Evolutionary conservation across 2,329 filamentous ascomycete genomes (phyloP), one percentile per base, ranked within the genome.

Genomic region (Trichoderma sp.): DNA sequence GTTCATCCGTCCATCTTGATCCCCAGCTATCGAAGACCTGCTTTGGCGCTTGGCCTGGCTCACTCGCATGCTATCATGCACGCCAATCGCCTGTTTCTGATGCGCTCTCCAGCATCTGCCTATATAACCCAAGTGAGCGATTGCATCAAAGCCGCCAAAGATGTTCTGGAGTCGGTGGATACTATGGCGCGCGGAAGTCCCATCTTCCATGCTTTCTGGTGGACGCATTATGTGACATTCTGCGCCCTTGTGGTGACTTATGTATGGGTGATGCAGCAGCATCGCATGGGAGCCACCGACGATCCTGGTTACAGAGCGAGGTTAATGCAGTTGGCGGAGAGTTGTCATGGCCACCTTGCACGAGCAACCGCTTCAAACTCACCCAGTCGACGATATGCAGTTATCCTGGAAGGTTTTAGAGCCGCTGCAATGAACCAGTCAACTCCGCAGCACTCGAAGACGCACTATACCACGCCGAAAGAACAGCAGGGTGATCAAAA

Each of bases 61-160:
- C 85, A 88, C 73, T 84, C 83, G 5, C 88, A 90, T 68, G 86
- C 87, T 3, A 81, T 87, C 9, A 87, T 90, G 75, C 83, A 89
- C 20, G 84, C 86, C 7, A 88, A 87, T 61, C 84, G 88, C 0
- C 84, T 86, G 0, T 87, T 89, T 58, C 81, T 90, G 0, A 80
- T 89, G 0, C 81, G 70, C 55, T 79, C 75, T n/a, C 72, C 75
- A 8, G 73, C 65, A 47, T 61, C 73, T 20, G 68, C 72, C 30
- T 28, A 77, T 15, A 9, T 23, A 23, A 64, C 77, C 15, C 73
- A 77, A 69, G 79, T 87, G 0, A 74, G 79, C 0, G 80, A 83
- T 2, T 88, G 86, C 71, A 78, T 88, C 3, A 77, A 79, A 17
- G 85, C 86, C 1, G 85, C 86, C 9, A 81, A 82, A 72, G 78